phyloP scores from a whole-genome alignment of 2,329 filamentous ascomycete species.

The Diaporthe sp. region DNA sequence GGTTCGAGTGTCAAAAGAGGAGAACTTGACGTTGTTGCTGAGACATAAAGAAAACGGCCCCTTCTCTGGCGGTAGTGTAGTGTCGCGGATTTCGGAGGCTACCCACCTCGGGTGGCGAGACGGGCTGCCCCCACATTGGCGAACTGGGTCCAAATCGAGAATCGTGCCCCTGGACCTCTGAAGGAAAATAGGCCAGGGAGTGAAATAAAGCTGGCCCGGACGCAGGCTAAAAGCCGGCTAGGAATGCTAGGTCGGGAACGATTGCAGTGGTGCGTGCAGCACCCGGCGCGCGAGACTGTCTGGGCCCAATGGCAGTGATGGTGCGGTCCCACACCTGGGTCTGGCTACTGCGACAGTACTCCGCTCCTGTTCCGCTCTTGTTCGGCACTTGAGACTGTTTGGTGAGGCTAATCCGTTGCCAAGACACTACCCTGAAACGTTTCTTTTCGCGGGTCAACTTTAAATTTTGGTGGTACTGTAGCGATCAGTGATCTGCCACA shows the following conservation, averaged over 20 bases:
- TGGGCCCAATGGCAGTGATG: neutral
- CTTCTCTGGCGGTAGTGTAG: neutral
- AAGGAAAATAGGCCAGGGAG: neutral
- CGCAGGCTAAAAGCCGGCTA: neutral
- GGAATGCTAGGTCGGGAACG: neutral
- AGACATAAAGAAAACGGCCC: neutral
- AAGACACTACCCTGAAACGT: slow-evolving; percentile 33
- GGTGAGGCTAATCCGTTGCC: slow-evolving; percentile 33
- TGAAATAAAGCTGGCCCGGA: neutral
- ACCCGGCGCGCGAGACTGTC: neutral
- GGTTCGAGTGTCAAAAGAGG: neutral
- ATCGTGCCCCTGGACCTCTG: neutral
- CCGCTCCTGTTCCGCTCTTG: slow-evolving; percentile 26
- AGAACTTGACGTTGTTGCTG: neutral
- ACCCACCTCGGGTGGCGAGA: slow-evolving; percentile 24
- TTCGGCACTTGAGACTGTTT: slow-evolving; percentile 35
- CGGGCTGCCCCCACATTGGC: slow-evolving; percentile 5
- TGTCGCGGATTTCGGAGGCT: slow-evolving; percentile 15
- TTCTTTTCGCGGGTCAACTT: slow-evolving; percentile 28
- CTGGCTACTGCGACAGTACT: slow-evolving; percentile 18
- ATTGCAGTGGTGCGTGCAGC: neutral
- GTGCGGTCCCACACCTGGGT: neutral
- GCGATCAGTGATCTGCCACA: slow-evolving; percentile 14
- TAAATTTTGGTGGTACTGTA: slow-evolving; percentile 16
- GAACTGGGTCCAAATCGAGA: slow-evolving; percentile 14